Conservation (phyloP, 2,329 filamentous ascomycete genomes). For the Madurella fahalii region DNA sequence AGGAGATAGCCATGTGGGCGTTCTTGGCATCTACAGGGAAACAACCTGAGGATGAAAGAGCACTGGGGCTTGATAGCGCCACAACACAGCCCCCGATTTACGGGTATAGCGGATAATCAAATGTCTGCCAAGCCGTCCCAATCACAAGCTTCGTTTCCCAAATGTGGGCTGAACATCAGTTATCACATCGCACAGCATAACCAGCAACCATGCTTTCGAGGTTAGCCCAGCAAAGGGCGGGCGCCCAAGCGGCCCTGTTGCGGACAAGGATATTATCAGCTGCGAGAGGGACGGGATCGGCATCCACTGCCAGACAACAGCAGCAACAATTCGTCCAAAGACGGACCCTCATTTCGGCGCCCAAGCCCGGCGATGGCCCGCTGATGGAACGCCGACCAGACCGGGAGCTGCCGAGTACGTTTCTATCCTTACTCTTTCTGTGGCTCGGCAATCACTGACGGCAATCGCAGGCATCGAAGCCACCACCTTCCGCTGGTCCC, state of each 20-base stretch:
- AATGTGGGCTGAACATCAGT: background rate
- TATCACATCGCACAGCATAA: conserved; percentile 7
- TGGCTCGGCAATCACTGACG: background rate
- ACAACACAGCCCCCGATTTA: background rate
- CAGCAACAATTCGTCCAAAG: conserved; percentile 28
- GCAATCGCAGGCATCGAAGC: conserved; percentile 38
- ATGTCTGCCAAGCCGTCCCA: background rate
- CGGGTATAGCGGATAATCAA: background rate
- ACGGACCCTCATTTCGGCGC: conserved; percentile 51
- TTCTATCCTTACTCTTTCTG: background rate
- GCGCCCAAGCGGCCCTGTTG: conserved; percentile 21
- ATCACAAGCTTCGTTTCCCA: background rate
- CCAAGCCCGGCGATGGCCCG: conserved; percentile 57
- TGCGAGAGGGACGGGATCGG: background rate
- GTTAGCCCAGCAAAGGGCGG: conserved; percentile 31
- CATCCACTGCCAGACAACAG: conserved; percentile 8
- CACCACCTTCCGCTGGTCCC: conserved; percentile 57
- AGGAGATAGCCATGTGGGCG: too few species aligned
- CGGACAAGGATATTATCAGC: conserved; percentile 19
- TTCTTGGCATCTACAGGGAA: too few species aligned
- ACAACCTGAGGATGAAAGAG: too few species aligned
- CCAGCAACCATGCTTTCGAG: conserved; percentile 32
- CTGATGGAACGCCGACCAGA: conserved; percentile 62
- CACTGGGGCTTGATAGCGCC: too few species aligned
- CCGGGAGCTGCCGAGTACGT: conserved; percentile 60